Conservation (phyloP, 1,284 basidiomycete genomes). For the Microbotryum scabiosae region DNA sequence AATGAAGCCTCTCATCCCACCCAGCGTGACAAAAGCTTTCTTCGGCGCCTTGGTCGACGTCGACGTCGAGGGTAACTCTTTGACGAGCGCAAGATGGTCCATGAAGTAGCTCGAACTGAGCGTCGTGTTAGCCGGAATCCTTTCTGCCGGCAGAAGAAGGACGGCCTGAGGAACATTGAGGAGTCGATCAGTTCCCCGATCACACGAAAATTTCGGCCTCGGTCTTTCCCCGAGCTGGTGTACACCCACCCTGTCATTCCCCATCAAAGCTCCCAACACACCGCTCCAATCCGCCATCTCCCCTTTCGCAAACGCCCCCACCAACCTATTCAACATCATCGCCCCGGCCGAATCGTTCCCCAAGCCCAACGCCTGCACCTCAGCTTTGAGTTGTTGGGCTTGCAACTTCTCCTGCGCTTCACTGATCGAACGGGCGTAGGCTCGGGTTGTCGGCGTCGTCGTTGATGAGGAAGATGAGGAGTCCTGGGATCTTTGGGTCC, state of each 20-base stretch:
- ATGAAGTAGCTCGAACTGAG: conserved; percentile 15
- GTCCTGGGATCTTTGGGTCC: no score
- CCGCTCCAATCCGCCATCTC: conserved; percentile 15
- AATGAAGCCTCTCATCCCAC: conserved; percentile 17
- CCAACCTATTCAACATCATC: conserved; percentile 21
- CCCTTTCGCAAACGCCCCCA: not conserved
- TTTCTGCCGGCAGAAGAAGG: conserved; percentile 22
- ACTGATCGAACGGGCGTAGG: conserved; percentile 17
- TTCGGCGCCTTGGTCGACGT: not conserved
- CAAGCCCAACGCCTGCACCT: conserved; percentile 27
- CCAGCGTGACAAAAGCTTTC: conserved; percentile 14
- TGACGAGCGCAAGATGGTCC: conserved; percentile 23
- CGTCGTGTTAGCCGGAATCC: conserved; percentile 2
- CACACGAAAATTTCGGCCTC: not conserved
- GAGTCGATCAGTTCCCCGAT: not conserved
- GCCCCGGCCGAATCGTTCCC: conserved; percentile 22
- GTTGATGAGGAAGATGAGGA: no score
- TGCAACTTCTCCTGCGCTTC: conserved; percentile 27
- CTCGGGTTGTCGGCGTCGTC: not conserved
- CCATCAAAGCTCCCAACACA: conserved; percentile 9
- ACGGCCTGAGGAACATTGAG: conserved; percentile 2
- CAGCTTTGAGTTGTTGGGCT: conserved; percentile 28
- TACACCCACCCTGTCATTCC: conserved; percentile 25
- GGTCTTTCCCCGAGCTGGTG: not conserved
- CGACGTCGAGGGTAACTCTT: not conserved